Percentiles rank a stretch among this genome's conserved stretches.
Conservation (phyloP, 1,139 yeast species). For the Groenewaldozyma auringiensis region DNA sequence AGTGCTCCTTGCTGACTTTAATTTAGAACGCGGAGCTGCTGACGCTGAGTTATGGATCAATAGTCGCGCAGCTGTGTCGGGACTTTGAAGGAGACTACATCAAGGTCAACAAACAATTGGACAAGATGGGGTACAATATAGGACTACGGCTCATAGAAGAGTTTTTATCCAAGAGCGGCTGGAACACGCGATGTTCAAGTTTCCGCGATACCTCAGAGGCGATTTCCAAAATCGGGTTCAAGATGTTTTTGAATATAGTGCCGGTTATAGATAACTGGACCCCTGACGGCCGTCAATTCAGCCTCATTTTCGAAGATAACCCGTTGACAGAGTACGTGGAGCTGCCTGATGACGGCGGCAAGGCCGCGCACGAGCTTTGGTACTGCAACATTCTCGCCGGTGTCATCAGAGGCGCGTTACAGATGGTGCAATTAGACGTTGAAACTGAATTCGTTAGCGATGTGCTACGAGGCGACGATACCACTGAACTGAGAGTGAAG, state of each 20-base stretch:
- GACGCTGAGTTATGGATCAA: conserved; percentile 87
- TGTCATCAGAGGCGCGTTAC: conserved; percentile 81
- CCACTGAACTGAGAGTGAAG: conserved; percentile 70
- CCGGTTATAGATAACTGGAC: conserved; percentile 78
- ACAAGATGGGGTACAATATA: conserved; percentile 90
- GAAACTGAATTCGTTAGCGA: conserved; percentile 78
- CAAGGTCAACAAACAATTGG: conserved; percentile 76
- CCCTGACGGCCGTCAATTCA: conserved; percentile 63
- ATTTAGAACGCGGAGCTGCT: conserved; percentile 77
- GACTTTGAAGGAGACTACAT: conserved; percentile 70
- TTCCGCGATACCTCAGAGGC: conserved; percentile 86
- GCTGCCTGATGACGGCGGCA: conserved; percentile 61
- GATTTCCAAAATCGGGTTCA: conserved; percentile 80
- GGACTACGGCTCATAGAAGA: conserved; percentile 91
- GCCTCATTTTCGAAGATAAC: conserved; percentile 69
- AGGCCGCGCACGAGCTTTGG: conserved; percentile 73
- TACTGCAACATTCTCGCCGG: conserved; percentile 88
- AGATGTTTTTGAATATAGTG: conserved; percentile 72
- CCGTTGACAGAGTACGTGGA: conserved; percentile 96
- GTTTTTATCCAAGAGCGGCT: conserved; percentile 76
- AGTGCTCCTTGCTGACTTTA: too few relatives aligned
- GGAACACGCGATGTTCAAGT: conserved; percentile 64
- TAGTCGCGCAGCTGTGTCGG: conserved; percentile 86
- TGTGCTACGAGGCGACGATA: conserved; percentile 71
- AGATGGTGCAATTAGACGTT: conserved; percentile 92